Percentiles rank a stretch among this genome's conserved stretches.
These are phyloP conservation scores for Monilinia fructicola DNA, from an alignment of 2,329 filamentous ascomycete genomes.

Conservation along the genomic window DNA sequence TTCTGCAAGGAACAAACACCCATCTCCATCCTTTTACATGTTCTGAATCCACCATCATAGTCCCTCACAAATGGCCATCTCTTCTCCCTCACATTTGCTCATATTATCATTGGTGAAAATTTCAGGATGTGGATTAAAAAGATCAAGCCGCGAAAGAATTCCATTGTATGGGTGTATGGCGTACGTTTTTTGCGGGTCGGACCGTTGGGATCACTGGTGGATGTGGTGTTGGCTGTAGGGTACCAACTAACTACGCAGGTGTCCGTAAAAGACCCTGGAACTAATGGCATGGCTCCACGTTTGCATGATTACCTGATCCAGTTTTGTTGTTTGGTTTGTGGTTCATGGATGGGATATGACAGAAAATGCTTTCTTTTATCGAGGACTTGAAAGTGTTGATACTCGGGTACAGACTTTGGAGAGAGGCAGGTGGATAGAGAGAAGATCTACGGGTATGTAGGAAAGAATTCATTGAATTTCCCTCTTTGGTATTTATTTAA, in stretches of 20 bases:
- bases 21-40: constrained; percentile 1
- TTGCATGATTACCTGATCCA: background rate
- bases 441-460: too few relatives aligned
- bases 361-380: too few relatives aligned
- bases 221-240: background rate
- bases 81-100: background rate
- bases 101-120: too few relatives aligned
- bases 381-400: too few relatives aligned
- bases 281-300: constrained; percentile 17
- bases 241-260: background rate
- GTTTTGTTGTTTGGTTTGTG: background rate
- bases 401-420: too few relatives aligned
- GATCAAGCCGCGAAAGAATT: too few relatives aligned
- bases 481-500: too few relatives aligned
- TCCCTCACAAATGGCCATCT: background rate
- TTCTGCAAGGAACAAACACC: background rate
- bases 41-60: background rate
- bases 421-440: too few relatives aligned
- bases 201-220: background rate
- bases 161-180: too few relatives aligned
- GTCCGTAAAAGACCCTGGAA: background rate
- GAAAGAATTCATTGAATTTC: too few relatives aligned
- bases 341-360: background rate
- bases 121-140: too few relatives aligned
- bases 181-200: background rate